phyloP scores from a whole-genome alignment of 495 filamentous ascomycete genomes.

The Aspergillus baeticus region DNA sequence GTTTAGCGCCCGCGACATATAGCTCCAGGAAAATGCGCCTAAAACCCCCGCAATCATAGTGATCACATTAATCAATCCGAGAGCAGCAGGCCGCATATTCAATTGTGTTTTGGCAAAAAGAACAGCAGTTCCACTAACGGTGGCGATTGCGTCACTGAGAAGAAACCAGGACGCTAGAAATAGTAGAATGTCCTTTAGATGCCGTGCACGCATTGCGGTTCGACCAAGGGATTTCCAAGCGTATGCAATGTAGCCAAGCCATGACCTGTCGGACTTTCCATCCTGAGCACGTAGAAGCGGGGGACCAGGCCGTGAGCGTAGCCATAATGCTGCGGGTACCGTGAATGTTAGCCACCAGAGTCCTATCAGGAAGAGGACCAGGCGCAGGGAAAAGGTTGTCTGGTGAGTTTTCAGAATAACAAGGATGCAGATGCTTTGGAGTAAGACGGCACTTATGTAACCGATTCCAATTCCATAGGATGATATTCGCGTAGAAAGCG shows the following conservation, averaged over 20 bases:
- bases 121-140: constrained; percentile 90
- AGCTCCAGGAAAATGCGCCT: constrained; percentile 89
- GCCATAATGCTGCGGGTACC: constrained; percentile 83
- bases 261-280: constrained; percentile 43
- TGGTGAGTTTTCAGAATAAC: constrained; percentile 68
- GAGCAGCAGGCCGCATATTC: constrained; percentile 78
- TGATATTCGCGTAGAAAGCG: constrained; percentile 80
- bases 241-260: constrained; percentile 67
- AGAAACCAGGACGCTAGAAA: constrained; percentile 95
- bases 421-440: constrained; percentile 75
- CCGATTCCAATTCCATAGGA: constrained; percentile 88
- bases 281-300: constrained; percentile 51
- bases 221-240: constrained; percentile 83
- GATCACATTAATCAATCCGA: constrained; percentile 94
- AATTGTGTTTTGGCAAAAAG: constrained; percentile 94
- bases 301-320: constrained; percentile 87
- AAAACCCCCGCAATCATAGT: constrained; percentile 77
- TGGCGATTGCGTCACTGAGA: constrained; percentile 90
- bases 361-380: constrained; percentile 84
- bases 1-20: constrained; percentile 61
- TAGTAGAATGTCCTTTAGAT: constrained; percentile 78
- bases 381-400: constrained; percentile 72
- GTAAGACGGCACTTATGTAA: constrained; percentile 76
- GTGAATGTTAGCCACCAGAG: constrained; percentile 96
- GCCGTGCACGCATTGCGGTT: constrained; percentile 74